These are phyloP conservation scores for Biscogniauxia mediterranea DNA, from an alignment of 2,329 filamentous ascomycete genomes.

Conservation along the genomic window DNA sequence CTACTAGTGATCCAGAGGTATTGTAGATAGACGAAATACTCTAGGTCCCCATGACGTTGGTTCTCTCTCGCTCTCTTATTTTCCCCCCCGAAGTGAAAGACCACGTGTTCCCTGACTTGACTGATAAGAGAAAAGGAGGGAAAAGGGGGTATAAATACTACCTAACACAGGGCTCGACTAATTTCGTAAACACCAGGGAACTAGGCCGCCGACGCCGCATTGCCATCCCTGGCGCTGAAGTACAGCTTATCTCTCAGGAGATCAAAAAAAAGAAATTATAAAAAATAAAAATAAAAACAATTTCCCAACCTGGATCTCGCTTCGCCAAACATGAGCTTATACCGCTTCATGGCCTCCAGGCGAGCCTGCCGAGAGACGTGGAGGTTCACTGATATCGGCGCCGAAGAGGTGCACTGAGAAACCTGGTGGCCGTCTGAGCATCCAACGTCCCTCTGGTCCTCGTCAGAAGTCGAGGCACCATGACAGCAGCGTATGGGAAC, in stretches of 20 bases:
- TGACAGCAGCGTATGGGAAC: constrained; percentile 39
- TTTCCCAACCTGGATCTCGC: constrained; percentile 40
- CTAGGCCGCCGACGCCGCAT: constrained; percentile 45
- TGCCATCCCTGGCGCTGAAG: constrained; percentile 45
- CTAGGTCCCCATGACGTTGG: too few relatives aligned
- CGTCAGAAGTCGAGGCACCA: constrained; percentile 20
- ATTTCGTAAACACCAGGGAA: constrained; percentile 44
- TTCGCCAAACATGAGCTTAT: constrained; percentile 43
- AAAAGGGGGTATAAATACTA: background rate
- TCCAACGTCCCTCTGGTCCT: too few relatives aligned
- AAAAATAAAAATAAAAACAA: too few relatives aligned
- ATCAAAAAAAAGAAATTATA: too few relatives aligned
- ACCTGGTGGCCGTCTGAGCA: background rate
- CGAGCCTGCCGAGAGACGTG: constrained; percentile 48
- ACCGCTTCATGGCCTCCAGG: constrained; percentile 40
- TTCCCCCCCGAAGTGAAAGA: too few relatives aligned
- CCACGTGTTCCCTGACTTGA: too few relatives aligned
- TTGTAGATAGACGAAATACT: too few relatives aligned
- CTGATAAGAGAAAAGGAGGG: too few relatives aligned
- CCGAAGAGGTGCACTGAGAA: constrained; percentile 38
- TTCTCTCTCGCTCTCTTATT: too few relatives aligned
- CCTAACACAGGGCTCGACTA: constrained; percentile 28
- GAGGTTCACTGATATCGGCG: constrained; percentile 42
- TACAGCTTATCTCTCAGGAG: constrained; percentile 44
- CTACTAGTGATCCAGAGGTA: too few relatives aligned